Evolutionary conservation across 306 rosid species (phyloP).

Genomic region (Begonia loranthoides): DNA sequence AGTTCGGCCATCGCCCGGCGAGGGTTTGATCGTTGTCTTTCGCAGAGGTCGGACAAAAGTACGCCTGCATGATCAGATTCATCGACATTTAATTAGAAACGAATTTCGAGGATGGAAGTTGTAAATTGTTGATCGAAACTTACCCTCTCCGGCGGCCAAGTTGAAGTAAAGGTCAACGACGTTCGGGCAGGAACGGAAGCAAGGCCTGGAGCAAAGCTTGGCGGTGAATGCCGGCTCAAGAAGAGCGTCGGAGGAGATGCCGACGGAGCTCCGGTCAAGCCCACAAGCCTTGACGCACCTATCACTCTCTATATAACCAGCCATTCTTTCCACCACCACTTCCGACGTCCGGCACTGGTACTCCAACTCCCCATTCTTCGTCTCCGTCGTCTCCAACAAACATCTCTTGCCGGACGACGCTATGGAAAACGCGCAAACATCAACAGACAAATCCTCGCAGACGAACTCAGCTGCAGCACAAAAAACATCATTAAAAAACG

Average conservation of each 20-base stretch:
- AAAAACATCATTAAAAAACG: neutral
- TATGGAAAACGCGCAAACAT: constrained; percentile 53
- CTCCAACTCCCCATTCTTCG: constrained; percentile 25
- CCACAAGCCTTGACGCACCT: constrained; percentile 65
- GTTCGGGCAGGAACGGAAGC: constrained; percentile 66
- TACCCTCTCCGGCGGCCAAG: constrained; percentile 62
- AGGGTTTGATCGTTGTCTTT: constrained; percentile 42
- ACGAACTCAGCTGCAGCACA: constrained; percentile 25
- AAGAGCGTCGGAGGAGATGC: constrained; percentile 67
- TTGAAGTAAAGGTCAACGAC: constrained; percentile 47
- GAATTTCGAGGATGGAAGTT: no score
- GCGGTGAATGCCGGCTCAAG: constrained; percentile 63
- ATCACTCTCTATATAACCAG: constrained; percentile 48
- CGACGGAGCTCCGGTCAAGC: constrained; percentile 48
- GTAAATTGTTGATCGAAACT: neutral
- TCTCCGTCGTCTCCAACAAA: constrained; percentile 43
- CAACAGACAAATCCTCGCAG: constrained; percentile 39
- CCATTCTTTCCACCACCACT: constrained; percentile 58
- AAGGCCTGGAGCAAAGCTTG: constrained; percentile 54
- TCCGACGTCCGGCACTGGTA: constrained; percentile 69
- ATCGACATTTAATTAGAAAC: no score
- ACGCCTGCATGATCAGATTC: constrained; percentile 13
- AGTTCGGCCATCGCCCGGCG: constrained; percentile 51
- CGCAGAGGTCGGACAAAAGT: constrained; percentile 53
- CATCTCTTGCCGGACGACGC: constrained; percentile 84